Base-by-base conservation (phyloP, 345 rosid genomes). In the Ailanthus altissimus region DNA sequence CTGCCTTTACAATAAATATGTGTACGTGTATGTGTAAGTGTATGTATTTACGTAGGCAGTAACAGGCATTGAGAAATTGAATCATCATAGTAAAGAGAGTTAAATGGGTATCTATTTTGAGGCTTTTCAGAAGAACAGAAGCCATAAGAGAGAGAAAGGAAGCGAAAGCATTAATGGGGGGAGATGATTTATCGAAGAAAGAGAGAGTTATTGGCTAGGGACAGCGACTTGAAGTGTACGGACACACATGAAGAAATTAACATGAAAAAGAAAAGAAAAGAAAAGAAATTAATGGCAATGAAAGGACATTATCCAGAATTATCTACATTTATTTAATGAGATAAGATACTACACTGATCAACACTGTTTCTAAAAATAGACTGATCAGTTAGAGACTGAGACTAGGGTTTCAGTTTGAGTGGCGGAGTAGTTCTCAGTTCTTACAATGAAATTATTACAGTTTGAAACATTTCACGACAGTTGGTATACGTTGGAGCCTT, bases 81-180 rank as follows among this genome's bases (percentile, higher is more conserved):
- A 47, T 75, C 74, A 75, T 85, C 71, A 32, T 81, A 81, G 81
- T 47, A 73, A 73, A 32, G 60, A 45, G 77, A 74, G 68, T 83
- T 32, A 85, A 72, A 81, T 47, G 56, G 77, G 64, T 66, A 80
- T 23, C 74, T 59, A 56, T 68, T 75, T 75, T 63, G 72, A 74
- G 58, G 57, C 47, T 72, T 67, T 49, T 58, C 78, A 51, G 70
- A 77, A 56, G 73, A 76, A 64, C 59, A 60, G 80, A 5, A 26
- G 56, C 21, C 8, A 62, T 64, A 61, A 50, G 46, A 45, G 28
- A 64, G 73, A 57, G 45, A 61, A 21, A 46, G 43, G 83, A 78
- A 63, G 81, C 8, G 86, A 78, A 53, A 68, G 87, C 89, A 89
- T 86, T 92, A 73, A 90, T 78, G 83, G 83, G 26, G 86, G 88